Evolutionary conservation across 176 grass and related monocot species (phyloP), one percentile per base, ranked within the genome.

Genomic region (Puya raimondii): DNA sequence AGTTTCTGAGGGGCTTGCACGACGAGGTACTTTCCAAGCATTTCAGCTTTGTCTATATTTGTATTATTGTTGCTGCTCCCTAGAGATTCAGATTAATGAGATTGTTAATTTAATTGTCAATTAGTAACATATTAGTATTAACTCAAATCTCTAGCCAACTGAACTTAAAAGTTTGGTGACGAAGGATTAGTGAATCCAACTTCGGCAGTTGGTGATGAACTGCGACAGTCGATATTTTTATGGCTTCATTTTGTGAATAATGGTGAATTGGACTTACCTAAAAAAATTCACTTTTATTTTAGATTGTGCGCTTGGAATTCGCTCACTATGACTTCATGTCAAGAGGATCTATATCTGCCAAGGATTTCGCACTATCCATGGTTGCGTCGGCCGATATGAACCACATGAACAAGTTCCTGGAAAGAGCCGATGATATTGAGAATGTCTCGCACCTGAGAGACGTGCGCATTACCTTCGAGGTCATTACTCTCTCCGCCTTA

Each of bases 361-460:
- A 91, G 70, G 92, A 96, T 73, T 96, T 96, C 76, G 82, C 92
- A 29, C 66, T 96, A 63, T 96, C 92, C 68, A 89, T 96, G 92
- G 85, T 87, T 47, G 92, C 92, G 81, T 96, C 85, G 66, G 88
- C 92, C 12, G 92, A 96, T 56, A 79, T 91, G 68, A 82, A 88
- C 65, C 85, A 96, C 70, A 88, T 96, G 56, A 84, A 80, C 80
- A 89, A 80, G 51, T 77, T 96, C 67, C 88, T 96, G 50, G 76
- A 96, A 56, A 74, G 76, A 85, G 88, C 80, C 51, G 85, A 97
- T 78, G 47, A 70, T 53, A 67, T 97, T 69, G 82, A 48, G n/a
- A 80, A 80, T 68, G 58, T 77, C 42, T 76, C 86, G 51, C 29
- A 79, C 72, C 52, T 97, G 49, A 90, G 88, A 66, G 64, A 90